phyloP scores from a whole-genome alignment of 2,329 filamentous ascomycete species.

The Achaetomium macrosporum region DNA sequence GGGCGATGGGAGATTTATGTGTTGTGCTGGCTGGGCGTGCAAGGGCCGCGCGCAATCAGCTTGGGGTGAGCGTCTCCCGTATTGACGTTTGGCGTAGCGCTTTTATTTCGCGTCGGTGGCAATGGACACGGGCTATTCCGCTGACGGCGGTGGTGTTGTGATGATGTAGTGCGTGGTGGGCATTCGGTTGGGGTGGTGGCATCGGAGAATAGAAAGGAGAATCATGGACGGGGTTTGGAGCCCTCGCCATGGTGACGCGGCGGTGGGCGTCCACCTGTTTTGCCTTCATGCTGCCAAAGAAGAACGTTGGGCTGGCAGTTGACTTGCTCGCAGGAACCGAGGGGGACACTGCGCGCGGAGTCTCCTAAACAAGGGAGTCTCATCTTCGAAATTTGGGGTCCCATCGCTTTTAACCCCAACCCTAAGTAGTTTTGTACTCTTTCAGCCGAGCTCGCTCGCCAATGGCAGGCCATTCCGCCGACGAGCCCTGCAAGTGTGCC shows the following conservation, averaged over 20 bases:
- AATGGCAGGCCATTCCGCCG: conserved; percentile 11
- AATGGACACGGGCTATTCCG: conserved; percentile 12
- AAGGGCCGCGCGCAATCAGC: conserved; percentile 22
- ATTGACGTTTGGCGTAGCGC: conserved; percentile 26
- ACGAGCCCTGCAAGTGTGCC: conserved; percentile 10
- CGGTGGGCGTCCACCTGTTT: conserved; percentile 27
- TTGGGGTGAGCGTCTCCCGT: conserved; percentile 20
- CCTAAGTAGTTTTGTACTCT: conserved; percentile 20
- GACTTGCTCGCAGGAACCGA: conserved; percentile 28
- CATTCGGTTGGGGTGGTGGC: conserved; percentile 21
- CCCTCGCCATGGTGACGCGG: conserved; percentile 26
- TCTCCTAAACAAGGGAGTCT: conserved; percentile 28
- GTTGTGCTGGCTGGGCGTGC: conserved; percentile 16
- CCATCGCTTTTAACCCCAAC: conserved; percentile 20
- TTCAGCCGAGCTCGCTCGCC: conserved; percentile 11
- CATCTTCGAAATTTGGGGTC: conserved; percentile 20
- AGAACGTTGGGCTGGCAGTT: conserved; percentile 24
- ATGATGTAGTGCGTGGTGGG: conserved; percentile 18
- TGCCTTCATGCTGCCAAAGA: conserved; percentile 29
- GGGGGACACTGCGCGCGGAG: conserved; percentile 24
- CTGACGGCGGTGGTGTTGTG: conserved; percentile 16
- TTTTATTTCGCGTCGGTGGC: conserved; percentile 26
- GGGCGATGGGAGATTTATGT: conserved; percentile 20
- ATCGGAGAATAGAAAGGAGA: conserved; percentile 14
- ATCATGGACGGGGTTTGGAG: conserved; percentile 23